These are phyloP conservation scores for Heterobasidion parviporum DNA, from an alignment of 1,284 basidiomycete species.

Conservation along the genomic window DNA sequence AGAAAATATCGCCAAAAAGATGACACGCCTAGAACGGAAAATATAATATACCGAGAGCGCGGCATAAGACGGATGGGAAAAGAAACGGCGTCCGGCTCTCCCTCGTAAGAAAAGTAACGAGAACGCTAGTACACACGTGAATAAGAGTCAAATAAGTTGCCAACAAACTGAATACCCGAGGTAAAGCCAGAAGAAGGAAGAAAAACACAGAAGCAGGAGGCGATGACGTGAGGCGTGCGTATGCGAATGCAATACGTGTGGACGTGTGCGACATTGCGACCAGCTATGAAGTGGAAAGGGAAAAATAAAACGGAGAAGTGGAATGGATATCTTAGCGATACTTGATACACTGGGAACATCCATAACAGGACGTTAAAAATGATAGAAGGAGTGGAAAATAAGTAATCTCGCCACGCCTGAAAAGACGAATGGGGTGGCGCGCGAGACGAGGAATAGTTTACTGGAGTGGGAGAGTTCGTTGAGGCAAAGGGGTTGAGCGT, in stretches of 20 bases:
- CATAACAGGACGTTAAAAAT: conserved; percentile 3
- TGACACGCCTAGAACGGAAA: too few relatives aligned
- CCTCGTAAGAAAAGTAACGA: neutral
- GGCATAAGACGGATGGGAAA: neutral
- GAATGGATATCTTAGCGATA: conserved; percentile 9
- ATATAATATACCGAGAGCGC: neutral
- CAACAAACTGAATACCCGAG: neutral
- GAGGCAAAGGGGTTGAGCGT: conserved; percentile 2
- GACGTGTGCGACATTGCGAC: conserved; percentile 4
- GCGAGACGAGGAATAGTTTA: conserved; percentile 14
- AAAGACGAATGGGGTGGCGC: conserved; percentile 11
- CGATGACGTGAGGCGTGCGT: conserved; percentile 3
- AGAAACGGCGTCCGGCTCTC: conserved; percentile 6
- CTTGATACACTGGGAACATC: conserved; percentile 13
- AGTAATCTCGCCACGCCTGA: conserved; percentile 9
- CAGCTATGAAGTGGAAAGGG: conserved; percentile 1
- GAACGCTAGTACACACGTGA: neutral
- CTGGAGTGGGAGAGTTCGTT: conserved; percentile 12
- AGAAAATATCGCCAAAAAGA: neutral
- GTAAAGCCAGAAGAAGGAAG: neutral
- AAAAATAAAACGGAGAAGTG: neutral
- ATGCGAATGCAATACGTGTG: neutral
- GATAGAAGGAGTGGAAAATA: conserved; percentile 11
- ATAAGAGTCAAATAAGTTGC: neutral
- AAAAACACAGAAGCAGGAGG: conserved; percentile 5